Percentiles rank a stretch among this genome's conserved stretches.
Conservation (phyloP, 2,329 filamentous ascomycete species). For the Phyllosticta paracitricarpa region DNA sequence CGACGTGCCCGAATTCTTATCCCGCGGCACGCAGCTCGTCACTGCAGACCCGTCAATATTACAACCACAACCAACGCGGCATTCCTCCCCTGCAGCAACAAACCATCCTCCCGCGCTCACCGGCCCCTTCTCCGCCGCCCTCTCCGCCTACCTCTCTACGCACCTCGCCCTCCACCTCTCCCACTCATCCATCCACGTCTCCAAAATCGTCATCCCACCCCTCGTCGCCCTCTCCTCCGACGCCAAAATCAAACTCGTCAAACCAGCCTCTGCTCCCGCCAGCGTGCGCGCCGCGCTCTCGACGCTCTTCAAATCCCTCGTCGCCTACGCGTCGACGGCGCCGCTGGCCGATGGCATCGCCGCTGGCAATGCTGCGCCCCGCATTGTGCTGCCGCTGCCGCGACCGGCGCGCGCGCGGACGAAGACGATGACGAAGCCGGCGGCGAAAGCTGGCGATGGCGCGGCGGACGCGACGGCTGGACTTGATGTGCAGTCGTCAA, state of each 20-base stretch:
- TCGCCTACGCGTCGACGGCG: background rate
- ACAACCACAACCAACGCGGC: slow-evolving; percentile 15
- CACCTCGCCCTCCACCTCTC: slow-evolving; percentile 33
- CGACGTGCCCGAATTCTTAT: slow-evolving; percentile 29
- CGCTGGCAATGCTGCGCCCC: background rate
- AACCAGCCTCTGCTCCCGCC: slow-evolving; percentile 13
- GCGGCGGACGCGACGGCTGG: background rate
- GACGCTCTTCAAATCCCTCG: background rate
- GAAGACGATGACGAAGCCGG: background rate
- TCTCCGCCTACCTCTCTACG: slow-evolving; percentile 27
- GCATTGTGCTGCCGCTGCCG: background rate
- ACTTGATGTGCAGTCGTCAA: background rate
- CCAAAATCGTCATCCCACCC: slow-evolving; percentile 29
- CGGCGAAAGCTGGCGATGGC: background rate
- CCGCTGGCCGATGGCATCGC: background rate
- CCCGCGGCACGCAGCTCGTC: slow-evolving; percentile 17
- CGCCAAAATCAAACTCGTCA: slow-evolving; percentile 32
- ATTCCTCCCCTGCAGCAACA: background rate
- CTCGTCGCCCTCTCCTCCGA: slow-evolving; percentile 24
- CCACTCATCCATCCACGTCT: slow-evolving; percentile 30
- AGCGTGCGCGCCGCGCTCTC: background rate
- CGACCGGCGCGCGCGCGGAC: background rate
- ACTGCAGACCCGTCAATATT: slow-evolving; percentile 12
- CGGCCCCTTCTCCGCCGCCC: slow-evolving; percentile 30
- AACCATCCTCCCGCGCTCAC: slow-evolving; percentile 7